Evolutionary conservation across 2,329 filamentous ascomycete genomes (phyloP), one percentile per base, ranked within the genome.

Genomic region (Cladophialophora carrionii): DNA sequence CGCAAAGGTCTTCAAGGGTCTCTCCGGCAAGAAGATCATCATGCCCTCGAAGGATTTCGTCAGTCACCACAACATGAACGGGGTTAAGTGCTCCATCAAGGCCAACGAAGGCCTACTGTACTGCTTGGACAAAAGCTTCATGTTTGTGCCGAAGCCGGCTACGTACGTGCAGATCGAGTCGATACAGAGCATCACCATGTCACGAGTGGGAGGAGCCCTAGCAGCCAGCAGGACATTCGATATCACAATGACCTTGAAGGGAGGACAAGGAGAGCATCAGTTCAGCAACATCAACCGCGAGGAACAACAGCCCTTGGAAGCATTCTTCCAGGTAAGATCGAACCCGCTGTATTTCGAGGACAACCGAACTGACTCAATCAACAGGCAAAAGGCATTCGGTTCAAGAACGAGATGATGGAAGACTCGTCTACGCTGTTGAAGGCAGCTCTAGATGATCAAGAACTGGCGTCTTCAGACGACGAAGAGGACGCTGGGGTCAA

Each of bases 81-180:
- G 95, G 64, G 96, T 99, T 79, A 99, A 99, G 81, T 99, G 95
- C 79, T 96, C 93, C n/a, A 97, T 99, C 86, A 99, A 99, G 81
- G 96, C 96, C 61, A 97, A 96, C 78, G 95, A 99, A 80, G 95
- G 96, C 66, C 93, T 96, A 75, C 83, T 99, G 57, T 99, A 96
- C 85, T 97, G 93, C 77, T 82, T 99, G 71, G 95, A 99, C 79
- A 97, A 97, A 80, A 94, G 93, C 7, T 96, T 99, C 78, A 96
- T 99, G 87, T 99, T 99, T 77, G 95, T 99, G 17, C 95, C 95
- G 34, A 99, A 99, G 81, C 95, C 95, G 1, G 93, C 95, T 17
- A 97, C 94, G 1, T 99, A 98, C 80, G 94, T 99, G 66, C 90
- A 91, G 66, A 96, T 96, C 79, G 95, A 99, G 74, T 91, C 96